Base-by-base conservation (phyloP, 352 stramenopile species). In the Globisporangium abappressorium region DNA sequence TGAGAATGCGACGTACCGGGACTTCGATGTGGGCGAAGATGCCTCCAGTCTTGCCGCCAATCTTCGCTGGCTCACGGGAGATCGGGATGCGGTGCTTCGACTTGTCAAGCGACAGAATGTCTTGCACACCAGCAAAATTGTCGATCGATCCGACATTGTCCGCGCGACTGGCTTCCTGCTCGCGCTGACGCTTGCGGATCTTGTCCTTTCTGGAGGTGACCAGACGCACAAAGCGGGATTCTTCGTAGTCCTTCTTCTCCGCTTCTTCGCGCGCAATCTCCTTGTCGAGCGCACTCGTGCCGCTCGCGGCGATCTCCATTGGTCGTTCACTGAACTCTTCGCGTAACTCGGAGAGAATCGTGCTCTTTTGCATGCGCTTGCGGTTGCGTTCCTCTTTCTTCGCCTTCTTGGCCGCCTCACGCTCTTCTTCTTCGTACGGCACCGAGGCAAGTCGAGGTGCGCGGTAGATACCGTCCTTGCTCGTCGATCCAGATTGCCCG, bases 181-280 rank as follows among this genome's bases (percentile, higher is more conserved):
- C 87, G 69, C 88, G 88, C 76, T 93, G 83, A 14, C 86, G 86
- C 69, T 94, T 95, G 70, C 85, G 81, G 46, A 94, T 91, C 71
- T 95, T 95, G 78, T 95, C 88, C 66, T 95, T 95, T 66, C 86
- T 82, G 41, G 85, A 93, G 36, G 85, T 93, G 62, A 95, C 88
- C 43, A 94, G 77, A 65, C 88, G 88, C 57, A 95, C 88, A 55
- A 95, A 95, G 43, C 88, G 86, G 6, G 82, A 90, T 64, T 95
- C 88, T 72, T 95, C 88, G 67, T 88, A 95, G 9, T 91, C 82
- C 57, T 83, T 89, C 76, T 94, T 93, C 66, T 95, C 88, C 5
- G 82, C 81, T 33, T 94, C 88, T 60, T 95, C 88, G 30, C 85
- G 84, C 22, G 84, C 84, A 24, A 90, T 82, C 53, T 94, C 84